Percentiles rank a stretch among this genome's conserved stretches.
Conservation (phyloP, 495 filamentous ascomycete genomes). For the Talaromyces adpressus region DNA sequence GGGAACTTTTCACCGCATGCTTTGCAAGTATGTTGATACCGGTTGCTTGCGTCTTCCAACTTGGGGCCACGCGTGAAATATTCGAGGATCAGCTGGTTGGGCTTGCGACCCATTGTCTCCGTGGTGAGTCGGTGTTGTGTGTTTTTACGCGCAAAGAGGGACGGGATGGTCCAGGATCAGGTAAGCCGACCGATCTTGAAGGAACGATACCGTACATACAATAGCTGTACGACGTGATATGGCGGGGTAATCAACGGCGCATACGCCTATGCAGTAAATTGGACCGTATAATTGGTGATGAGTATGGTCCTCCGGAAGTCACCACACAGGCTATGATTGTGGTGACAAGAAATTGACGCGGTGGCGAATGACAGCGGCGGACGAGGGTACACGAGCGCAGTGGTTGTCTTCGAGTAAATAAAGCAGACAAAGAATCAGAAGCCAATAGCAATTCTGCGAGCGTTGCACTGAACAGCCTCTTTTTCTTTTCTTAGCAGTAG, state of each 20-base stretch:
- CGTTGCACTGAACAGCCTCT: neutral
- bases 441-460: neutral
- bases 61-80: conserved; percentile 79
- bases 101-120: conserved; percentile 67
- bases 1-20: conserved; percentile 77
- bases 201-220: neutral
- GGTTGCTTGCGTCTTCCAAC: conserved; percentile 75
- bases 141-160: neutral
- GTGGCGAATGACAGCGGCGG: neutral
- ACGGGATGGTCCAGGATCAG: neutral
- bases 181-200: neutral
- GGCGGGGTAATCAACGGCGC: neutral
- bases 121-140: neutral
- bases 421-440: neutral
- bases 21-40: conserved; percentile 84
- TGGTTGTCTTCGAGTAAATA: neutral
- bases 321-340: neutral
- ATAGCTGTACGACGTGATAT: neutral
- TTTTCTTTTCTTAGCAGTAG: neutral
- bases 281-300: neutral
- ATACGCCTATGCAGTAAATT: neutral
- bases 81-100: conserved; percentile 73
- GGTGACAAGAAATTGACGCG: conserved; percentile 1
- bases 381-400: neutral
- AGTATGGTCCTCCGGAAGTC: neutral